These are phyloP conservation scores for Phaeoacremonium minimum DNA, from an alignment of 2,329 filamentous ascomycete species.

Conservation along the genomic window DNA sequence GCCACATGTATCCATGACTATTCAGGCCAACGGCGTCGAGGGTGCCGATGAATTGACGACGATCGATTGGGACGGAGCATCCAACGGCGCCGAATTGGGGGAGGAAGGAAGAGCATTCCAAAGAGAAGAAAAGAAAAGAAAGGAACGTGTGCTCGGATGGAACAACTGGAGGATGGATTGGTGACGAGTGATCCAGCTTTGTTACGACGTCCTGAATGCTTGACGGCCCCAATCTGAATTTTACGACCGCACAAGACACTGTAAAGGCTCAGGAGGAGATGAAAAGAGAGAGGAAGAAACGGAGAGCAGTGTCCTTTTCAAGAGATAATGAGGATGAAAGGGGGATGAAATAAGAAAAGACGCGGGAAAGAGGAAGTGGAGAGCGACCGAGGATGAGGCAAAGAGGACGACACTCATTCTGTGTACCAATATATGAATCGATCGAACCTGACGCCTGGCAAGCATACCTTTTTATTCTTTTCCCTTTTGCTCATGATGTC, in stretches of 20 bases:
- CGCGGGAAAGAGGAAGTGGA: neutral
- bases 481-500: neutral
- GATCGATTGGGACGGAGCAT: neutral
- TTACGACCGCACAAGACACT: neutral
- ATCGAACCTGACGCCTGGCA: neutral
- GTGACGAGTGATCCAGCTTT: neutral
- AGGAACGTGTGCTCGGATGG: too few relatives aligned
- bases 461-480: neutral
- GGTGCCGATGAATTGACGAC: neutral
- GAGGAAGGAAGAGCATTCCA: too few relatives aligned
- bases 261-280: neutral
- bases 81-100: neutral
- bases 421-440: neutral
- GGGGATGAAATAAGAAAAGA: neutral
- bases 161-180: neutral
- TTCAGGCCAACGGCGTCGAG: neutral
- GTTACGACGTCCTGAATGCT: neutral
- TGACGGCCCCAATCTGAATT: neutral
- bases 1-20: neutral
- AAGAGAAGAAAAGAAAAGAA: neutral
- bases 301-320: too few relatives aligned
- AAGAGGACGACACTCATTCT: neutral
- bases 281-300: neutral
- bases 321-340: slow-evolving; percentile 3
- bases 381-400: neutral